A percentile compares a stretch with the other conserved stretches of the same genome.
Conservation (phyloP, 1,139 yeast species). For the Meyerozyma elateridarum region DNA sequence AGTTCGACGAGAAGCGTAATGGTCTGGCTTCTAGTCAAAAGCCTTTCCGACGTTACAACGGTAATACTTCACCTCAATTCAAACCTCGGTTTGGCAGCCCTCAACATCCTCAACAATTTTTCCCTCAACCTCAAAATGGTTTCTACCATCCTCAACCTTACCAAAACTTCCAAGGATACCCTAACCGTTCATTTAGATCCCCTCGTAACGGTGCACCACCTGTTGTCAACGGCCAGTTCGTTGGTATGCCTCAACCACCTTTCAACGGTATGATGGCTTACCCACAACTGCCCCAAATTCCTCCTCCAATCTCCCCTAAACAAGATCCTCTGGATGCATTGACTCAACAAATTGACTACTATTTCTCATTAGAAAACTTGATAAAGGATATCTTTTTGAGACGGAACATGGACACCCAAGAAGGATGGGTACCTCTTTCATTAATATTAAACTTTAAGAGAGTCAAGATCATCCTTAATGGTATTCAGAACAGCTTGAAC, state of each 20-base stretch:
- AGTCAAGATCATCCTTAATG: slow-evolving; percentile 51
- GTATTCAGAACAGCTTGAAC: slow-evolving; percentile 33
- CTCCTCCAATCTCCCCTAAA: slow-evolving; percentile 47
- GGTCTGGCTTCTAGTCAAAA: slow-evolving; percentile 15
- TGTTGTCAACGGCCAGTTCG: slow-evolving; percentile 13
- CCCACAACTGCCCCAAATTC: slow-evolving; percentile 30
- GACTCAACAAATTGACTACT: slow-evolving; percentile 77
- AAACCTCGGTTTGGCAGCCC: slow-evolving; percentile 16
- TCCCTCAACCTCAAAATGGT: slow-evolving; percentile 17
- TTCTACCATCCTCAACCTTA: slow-evolving; percentile 26
- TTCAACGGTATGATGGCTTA: slow-evolving; percentile 11
- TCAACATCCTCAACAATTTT: slow-evolving; percentile 9
- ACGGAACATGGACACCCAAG: slow-evolving; percentile 63
- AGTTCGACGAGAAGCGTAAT: slow-evolving; percentile 8
- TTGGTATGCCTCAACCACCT: slow-evolving; percentile 9
- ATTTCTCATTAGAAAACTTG: slow-evolving; percentile 82
- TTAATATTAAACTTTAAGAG: slow-evolving; percentile 71
- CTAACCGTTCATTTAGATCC: slow-evolving; percentile 23
- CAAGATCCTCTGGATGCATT: slow-evolving; percentile 45
- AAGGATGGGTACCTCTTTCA: slow-evolving; percentile 66
- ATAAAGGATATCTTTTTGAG: slow-evolving; percentile 76
- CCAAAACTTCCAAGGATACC: slow-evolving; percentile 19
- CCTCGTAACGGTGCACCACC: slow-evolving; percentile 12
- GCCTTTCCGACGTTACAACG: slow-evolving; percentile 18
- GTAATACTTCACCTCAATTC: slow-evolving; percentile 14